A percentile compares a stretch with the other conserved stretches of the same genome.
Conservation (phyloP, 805 yeast genomes). For the Nakazawaea ishiwadae region DNA sequence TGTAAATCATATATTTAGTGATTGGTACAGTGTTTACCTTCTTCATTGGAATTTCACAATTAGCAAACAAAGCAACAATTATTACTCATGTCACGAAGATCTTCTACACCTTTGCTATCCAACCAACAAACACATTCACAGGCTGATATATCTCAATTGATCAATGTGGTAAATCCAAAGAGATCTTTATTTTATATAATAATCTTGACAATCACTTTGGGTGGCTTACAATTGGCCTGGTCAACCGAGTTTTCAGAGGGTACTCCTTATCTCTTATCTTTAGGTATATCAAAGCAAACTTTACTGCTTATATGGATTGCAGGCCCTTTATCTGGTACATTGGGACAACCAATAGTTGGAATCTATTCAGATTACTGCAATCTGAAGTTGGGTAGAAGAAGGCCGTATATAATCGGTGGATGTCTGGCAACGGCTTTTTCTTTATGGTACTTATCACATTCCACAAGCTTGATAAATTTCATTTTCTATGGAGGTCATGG, state of each 20-base stretch:
- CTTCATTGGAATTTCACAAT: neutral
- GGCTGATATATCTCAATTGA: conserved; percentile 8
- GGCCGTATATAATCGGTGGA: conserved; percentile 56
- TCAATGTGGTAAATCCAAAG: conserved; percentile 33
- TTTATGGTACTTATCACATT: conserved; percentile 39
- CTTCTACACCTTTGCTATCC: conserved; percentile 9
- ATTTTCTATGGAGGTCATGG: conserved; percentile 22
- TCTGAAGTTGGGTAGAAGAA: conserved; percentile 42
- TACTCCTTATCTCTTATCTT: conserved; percentile 53
- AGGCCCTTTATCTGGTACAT: conserved; percentile 58
- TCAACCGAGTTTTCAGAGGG: conserved; percentile 62
- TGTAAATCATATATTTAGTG: too few relatives aligned
- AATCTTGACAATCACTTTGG: conserved; percentile 42
- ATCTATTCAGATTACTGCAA: conserved; percentile 48
- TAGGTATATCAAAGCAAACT: conserved; percentile 54
- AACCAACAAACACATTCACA: neutral
- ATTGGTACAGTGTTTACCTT: too few relatives aligned
- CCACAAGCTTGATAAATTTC: conserved; percentile 33
- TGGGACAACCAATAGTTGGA: conserved; percentile 64
- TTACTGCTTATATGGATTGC: conserved; percentile 63
- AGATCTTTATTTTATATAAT: conserved; percentile 40
- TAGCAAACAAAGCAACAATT: neutral
- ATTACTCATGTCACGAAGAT: conserved; percentile 5
- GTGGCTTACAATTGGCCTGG: conserved; percentile 63
- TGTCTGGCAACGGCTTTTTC: conserved; percentile 42